Evolutionary conservation across 768 basidiomycete species (phyloP).

Genomic region (Suillus alpinus): DNA sequence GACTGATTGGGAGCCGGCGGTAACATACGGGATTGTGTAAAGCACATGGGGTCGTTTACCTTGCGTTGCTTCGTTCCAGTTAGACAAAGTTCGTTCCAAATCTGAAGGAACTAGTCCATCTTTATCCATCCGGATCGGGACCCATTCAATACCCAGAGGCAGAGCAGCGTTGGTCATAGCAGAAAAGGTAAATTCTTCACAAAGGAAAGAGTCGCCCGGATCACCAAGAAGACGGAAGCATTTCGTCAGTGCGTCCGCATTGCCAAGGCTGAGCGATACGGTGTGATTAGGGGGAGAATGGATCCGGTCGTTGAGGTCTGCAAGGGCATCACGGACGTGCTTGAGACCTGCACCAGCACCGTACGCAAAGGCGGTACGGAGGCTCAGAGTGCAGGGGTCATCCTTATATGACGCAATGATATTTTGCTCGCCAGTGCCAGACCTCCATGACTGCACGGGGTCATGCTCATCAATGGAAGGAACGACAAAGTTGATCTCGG

Average conservation of each 20-base stretch:
- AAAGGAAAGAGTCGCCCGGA: constrained; percentile 41
- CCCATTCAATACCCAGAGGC: constrained; percentile 39
- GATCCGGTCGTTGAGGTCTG: constrained; percentile 33
- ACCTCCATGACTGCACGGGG: constrained; percentile 30
- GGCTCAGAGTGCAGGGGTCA: constrained; percentile 25
- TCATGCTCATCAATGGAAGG: constrained; percentile 27
- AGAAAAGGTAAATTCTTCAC: constrained; percentile 43
- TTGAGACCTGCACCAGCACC: constrained; percentile 35
- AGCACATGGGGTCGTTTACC: constrained; percentile 51
- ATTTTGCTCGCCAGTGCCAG: constrained; percentile 26
- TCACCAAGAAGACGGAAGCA: constrained; percentile 41
- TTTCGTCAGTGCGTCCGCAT: constrained; percentile 42
- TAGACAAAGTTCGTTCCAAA: constrained; percentile 40
- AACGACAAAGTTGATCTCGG: constrained; percentile 33
- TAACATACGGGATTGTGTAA: constrained; percentile 47
- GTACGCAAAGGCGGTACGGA: constrained; percentile 37
- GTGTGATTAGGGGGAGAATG: constrained; percentile 32
- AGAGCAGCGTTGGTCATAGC: constrained; percentile 41
- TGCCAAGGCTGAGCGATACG: constrained; percentile 38
- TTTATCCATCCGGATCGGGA: constrained; percentile 47
- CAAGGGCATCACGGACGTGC: constrained; percentile 31
- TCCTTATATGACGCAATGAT: constrained; percentile 29
- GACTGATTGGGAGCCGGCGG: not conserved
- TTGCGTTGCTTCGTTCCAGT: constrained; percentile 41
- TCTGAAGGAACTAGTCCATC: constrained; percentile 49